Percentiles rank a stretch among this genome's conserved stretches.
Conservation (phyloP, 352 stramenopile species). For the Phytopythium boreale region DNA sequence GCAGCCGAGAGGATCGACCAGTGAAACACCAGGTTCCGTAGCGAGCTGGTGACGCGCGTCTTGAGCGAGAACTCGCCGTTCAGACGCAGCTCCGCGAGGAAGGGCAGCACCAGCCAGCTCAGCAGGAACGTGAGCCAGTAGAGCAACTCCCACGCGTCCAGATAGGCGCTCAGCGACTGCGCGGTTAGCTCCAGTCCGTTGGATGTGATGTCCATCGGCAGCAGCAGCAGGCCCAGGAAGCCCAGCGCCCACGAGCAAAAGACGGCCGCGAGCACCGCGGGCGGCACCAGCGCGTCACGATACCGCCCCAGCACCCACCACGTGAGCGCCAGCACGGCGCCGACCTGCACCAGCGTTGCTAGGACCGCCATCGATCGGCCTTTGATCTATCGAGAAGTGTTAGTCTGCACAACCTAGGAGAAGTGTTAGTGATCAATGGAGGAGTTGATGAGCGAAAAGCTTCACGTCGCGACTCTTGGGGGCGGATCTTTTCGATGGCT, state of each 20-base stretch:
- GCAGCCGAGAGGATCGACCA: slow-evolving; percentile 45
- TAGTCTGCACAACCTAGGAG: too few relatives aligned
- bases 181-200: slow-evolving; percentile 21
- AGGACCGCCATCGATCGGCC: slow-evolving; percentile 31
- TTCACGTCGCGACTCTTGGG: slow-evolving; percentile 4
- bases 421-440: not conserved
- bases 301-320: slow-evolving; percentile 60
- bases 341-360: slow-evolving; percentile 34
- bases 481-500: slow-evolving; percentile 2
- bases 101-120: slow-evolving; percentile 58
- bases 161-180: slow-evolving; percentile 13
- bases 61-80: slow-evolving; percentile 58
- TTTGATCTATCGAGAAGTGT: not conserved
- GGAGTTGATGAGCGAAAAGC: not conserved
- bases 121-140: slow-evolving; percentile 71
- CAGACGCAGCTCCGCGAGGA: slow-evolving; percentile 59
- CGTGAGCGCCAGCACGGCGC: slow-evolving; percentile 49
- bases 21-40: slow-evolving; percentile 45
- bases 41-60: slow-evolving; percentile 30
- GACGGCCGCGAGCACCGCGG: slow-evolving; percentile 33
- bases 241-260: slow-evolving; percentile 60
- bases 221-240: slow-evolving; percentile 55
- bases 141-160: slow-evolving; percentile 46
- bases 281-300: slow-evolving; percentile 42
- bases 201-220: slow-evolving; percentile 55